Conservation (phyloP, 2,329 filamentous ascomycete genomes). For the Monilinia polystroma region DNA sequence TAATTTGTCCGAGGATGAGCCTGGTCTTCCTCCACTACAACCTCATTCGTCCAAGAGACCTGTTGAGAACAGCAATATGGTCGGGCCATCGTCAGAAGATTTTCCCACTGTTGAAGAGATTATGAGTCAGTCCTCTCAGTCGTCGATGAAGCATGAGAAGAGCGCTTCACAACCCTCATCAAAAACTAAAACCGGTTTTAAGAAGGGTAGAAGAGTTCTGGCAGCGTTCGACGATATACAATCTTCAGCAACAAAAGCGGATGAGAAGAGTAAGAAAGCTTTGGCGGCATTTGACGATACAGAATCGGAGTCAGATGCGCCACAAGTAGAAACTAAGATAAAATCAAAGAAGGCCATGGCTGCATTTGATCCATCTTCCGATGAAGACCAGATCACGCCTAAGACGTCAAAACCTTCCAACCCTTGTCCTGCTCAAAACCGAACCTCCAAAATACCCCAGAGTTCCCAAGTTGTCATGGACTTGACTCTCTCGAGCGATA, state of each 20-base stretch:
- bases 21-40: constrained; percentile 17
- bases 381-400: constrained; percentile 9
- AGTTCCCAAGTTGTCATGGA: constrained; percentile 43
- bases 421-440: constrained; percentile 31
- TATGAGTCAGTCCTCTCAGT: constrained; percentile 37
- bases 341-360: constrained; percentile 27
- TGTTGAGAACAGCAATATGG: neutral
- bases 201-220: constrained; percentile 24
- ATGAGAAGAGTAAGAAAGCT: constrained; percentile 30
- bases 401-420: constrained; percentile 6
- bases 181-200: neutral
- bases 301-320: constrained; percentile 17
- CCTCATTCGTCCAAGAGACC: neutral
- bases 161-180: neutral
- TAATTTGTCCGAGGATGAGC: constrained; percentile 1
- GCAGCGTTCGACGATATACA: constrained; percentile 43
- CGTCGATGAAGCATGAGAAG: constrained; percentile 35
- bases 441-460: constrained; percentile 24
- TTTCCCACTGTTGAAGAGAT: constrained; percentile 33
- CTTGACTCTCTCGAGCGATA: constrained; percentile 37
- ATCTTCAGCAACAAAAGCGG: constrained; percentile 25
- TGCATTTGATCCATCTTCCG: constrained; percentile 17
- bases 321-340: constrained; percentile 11
- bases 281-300: constrained; percentile 23
- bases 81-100: constrained; percentile 28